Conservation (phyloP, 768 basidiomycete species). For the Paxillus involutus region DNA sequence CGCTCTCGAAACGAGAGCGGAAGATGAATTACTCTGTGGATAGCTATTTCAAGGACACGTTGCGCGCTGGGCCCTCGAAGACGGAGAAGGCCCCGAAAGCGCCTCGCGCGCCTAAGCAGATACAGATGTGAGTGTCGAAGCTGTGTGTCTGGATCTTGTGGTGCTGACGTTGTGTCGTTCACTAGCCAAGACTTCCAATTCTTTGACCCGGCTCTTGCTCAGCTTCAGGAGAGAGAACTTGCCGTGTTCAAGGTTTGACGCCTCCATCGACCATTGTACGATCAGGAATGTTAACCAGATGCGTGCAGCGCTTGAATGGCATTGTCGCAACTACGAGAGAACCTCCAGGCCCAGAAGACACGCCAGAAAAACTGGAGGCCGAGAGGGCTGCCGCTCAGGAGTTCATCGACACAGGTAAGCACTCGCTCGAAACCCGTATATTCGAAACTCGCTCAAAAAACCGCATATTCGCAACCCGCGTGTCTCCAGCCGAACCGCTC, state of each 20-base stretch:
- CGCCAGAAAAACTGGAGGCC: constrained; percentile 80
- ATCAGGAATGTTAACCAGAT: background rate
- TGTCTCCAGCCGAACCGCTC: constrained; percentile 74
- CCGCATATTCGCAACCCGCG: no score
- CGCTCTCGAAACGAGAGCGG: constrained; percentile 90
- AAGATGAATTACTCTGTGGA: constrained; percentile 95
- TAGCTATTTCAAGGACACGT: constrained; percentile 90
- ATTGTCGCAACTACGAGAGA: constrained; percentile 67
- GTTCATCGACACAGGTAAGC: constrained; percentile 78
- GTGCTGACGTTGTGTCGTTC: background rate
- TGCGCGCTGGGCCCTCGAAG: constrained; percentile 79
- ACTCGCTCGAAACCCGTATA: background rate
- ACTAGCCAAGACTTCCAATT: constrained; percentile 94
- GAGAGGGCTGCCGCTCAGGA: constrained; percentile 80
- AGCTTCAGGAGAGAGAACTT: constrained; percentile 84
- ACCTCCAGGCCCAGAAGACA: constrained; percentile 67
- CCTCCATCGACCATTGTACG: background rate
- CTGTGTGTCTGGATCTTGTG: background rate
- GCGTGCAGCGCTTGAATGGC: constrained; percentile 57
- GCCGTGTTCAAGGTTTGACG: constrained; percentile 68
- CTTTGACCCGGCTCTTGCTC: constrained; percentile 78
- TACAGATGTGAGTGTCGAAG: constrained; percentile 60
- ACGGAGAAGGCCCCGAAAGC: constrained; percentile 80
- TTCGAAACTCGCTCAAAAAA: background rate
- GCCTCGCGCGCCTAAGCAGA: constrained; percentile 85